Evolutionary conservation across 2,329 filamentous ascomycete species (phyloP).

Genomic region (Ceratocystis ficicola): DNA sequence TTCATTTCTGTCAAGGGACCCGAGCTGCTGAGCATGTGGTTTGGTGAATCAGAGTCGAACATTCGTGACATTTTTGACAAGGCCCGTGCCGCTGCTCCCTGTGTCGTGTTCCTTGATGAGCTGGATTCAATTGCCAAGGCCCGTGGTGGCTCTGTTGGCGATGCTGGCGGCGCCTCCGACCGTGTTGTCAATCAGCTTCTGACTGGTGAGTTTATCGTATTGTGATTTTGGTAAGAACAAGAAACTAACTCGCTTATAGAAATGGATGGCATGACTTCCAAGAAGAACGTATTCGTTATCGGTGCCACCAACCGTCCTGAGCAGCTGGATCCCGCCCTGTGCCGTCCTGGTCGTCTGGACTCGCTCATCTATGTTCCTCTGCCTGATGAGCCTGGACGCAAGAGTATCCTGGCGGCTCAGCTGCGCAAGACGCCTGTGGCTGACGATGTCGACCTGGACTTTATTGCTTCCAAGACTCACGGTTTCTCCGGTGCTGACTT

Average conservation of each 20-base stretch:
- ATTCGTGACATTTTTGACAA: conserved; percentile 99
- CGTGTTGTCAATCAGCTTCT: conserved; percentile 99
- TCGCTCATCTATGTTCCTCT: conserved; percentile 97
- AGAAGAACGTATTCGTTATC: conserved; percentile 99
- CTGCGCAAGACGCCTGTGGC: conserved; percentile 96
- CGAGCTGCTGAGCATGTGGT: conserved; percentile 99
- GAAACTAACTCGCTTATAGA: conserved; percentile 45
- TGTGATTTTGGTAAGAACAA: conserved; percentile 12
- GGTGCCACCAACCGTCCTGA: conserved; percentile 97
- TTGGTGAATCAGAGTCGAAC: conserved; percentile 99
- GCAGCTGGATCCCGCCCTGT: conserved; percentile 94
- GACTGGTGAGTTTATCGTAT: conserved; percentile 54
- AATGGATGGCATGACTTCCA: conserved; percentile 99
- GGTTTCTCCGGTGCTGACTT: conserved; percentile 99
- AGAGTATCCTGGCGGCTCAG: conserved; percentile 84
- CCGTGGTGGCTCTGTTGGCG: conserved; percentile 88
- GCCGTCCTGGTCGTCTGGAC: conserved; percentile 96
- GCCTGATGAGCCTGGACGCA: conserved; percentile 80
- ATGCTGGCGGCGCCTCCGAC: conserved; percentile 95
- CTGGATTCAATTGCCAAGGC: conserved; percentile 98
- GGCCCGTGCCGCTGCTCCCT: conserved; percentile 92
- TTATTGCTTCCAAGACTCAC: conserved; percentile 93
- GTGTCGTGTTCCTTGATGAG: conserved; percentile 97
- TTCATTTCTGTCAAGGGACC: conserved; percentile 99
- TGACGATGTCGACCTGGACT: conserved; percentile 72